Base-by-base conservation (phyloP, 257 asterid genomes). In the Prunella vulgaris region DNA sequence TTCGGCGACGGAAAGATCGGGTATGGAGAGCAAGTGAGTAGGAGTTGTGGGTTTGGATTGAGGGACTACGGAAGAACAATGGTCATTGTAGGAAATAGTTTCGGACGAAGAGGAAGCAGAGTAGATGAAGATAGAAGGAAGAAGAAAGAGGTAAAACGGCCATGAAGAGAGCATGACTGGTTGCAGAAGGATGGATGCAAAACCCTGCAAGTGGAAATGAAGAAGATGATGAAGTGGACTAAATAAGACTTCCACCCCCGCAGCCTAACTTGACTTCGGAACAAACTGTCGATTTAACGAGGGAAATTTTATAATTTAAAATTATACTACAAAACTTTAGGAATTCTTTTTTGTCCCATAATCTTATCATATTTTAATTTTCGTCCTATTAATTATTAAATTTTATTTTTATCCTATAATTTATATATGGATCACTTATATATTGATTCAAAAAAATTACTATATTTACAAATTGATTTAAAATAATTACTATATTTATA, bases 31-130 rank as follows among this genome's bases (percentile, higher is more conserved):
- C 9, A 1, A n/a, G 44, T 7, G 3, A 60, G 54, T 22, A 1
- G 1, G 71, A 13, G 15, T 0, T 6, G 83, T 79, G 77, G 83
- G 77, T 38, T 15, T 12, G 60, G 74, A 69, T 44, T 9, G 28
- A 5, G 97, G 86, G 66, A 90, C 68, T 14, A 77, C 7, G 32
- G 88, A 68, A 37, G 85, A 76, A 49, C 97, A 90, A 18, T 85
- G 90, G 32, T 79, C 73, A 7, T 32, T 10, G 53, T 87, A 87
- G 1, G 84, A 63, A 49, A 54, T 20, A 40, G 57, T 46, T 22
- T 54, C 7, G 1, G 74, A 17, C 15, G 74, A 60, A 28, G 62
- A 46, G 37, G 49, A 51, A 1, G n/a, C 60, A 12, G 70, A 40
- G 48, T 22, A 14, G 28, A 52, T 15, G 58, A 46, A 37, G 64